A percentile compares a stretch with the other conserved stretches of the same genome.
Evolutionary conservation across 2,329 filamentous ascomycete genomes (phyloP).

Genomic region (Colletotrichum theobromicola): DNA sequence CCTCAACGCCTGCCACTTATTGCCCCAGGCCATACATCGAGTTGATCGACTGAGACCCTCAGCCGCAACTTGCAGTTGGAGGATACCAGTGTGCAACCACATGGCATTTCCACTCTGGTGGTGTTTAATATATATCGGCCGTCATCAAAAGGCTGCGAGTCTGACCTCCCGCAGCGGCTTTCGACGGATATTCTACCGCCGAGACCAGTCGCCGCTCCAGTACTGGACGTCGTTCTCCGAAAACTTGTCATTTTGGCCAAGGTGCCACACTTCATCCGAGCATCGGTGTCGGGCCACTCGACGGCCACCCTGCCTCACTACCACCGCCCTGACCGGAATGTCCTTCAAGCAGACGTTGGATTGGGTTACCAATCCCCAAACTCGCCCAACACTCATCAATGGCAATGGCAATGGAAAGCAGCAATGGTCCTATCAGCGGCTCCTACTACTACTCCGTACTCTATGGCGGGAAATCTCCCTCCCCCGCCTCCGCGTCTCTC

Average conservation of each 20-base stretch:
- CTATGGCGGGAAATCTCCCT: not conserved
- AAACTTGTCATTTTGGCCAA: not conserved
- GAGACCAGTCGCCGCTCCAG: not conserved
- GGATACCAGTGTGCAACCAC: not conserved
- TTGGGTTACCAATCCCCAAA: not conserved
- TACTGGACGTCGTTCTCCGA: not conserved
- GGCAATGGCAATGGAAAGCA: not conserved
- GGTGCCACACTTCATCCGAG: not conserved
- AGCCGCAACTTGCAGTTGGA: not conserved
- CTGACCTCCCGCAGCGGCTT: not conserved
- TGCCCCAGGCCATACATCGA: not conserved
- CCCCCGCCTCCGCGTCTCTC: not conserved
- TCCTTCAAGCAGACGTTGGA: not conserved
- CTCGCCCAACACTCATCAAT: not conserved
- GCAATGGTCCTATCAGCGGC: not conserved
- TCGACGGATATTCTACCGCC: not conserved
- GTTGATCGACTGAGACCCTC: not conserved
- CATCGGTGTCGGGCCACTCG: not conserved
- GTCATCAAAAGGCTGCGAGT: not conserved
- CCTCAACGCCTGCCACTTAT: not conserved
- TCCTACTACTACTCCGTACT: not conserved
- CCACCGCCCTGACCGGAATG: not conserved
- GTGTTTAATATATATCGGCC: not conserved
- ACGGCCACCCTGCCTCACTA: not conserved
- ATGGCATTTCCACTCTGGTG: not conserved